A percentile compares a stretch with the other conserved stretches of the same genome.
Conservation (phyloP, 2,329 filamentous ascomycete species). For the Diaporthe ampelina region DNA sequence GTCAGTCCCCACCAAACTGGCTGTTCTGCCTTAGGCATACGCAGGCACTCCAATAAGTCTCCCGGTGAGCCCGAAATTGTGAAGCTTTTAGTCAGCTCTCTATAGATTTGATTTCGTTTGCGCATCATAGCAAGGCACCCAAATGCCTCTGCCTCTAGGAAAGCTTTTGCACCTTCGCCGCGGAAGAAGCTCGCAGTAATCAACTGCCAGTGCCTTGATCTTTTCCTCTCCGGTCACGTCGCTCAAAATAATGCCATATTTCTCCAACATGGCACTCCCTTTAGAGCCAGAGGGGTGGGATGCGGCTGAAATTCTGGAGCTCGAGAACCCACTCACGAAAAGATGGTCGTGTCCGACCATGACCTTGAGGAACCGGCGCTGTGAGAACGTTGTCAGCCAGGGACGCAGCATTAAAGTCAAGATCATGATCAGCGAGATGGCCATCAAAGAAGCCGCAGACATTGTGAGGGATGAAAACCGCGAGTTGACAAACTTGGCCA, state of each 20-base stretch:
- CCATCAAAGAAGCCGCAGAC: neutral
- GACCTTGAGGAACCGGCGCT: neutral
- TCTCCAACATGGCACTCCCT: neutral
- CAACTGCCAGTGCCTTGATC: neutral
- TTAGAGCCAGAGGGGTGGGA: neutral
- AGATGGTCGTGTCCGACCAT: constrained; percentile 1
- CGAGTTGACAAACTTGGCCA: neutral
- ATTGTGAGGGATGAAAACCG: neutral
- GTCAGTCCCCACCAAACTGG: neutral
- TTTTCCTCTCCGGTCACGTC: no score
- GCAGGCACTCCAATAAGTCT: neutral
- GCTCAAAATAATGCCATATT: neutral
- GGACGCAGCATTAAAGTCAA: neutral
- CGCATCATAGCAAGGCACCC: no score
- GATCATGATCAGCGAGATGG: neutral
- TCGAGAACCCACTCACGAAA: neutral
- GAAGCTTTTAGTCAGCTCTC: no score
- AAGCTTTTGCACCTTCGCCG: neutral
- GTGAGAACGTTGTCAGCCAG: constrained; percentile 8
- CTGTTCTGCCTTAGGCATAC: neutral
- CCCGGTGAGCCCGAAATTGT: neutral
- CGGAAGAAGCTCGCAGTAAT: neutral
- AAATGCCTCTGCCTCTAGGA: neutral
- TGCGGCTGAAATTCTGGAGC: neutral
- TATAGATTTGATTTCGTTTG: no score